Conservation (phyloP, 2,329 filamentous ascomycete species). For the Sporothrix sp. region DNA sequence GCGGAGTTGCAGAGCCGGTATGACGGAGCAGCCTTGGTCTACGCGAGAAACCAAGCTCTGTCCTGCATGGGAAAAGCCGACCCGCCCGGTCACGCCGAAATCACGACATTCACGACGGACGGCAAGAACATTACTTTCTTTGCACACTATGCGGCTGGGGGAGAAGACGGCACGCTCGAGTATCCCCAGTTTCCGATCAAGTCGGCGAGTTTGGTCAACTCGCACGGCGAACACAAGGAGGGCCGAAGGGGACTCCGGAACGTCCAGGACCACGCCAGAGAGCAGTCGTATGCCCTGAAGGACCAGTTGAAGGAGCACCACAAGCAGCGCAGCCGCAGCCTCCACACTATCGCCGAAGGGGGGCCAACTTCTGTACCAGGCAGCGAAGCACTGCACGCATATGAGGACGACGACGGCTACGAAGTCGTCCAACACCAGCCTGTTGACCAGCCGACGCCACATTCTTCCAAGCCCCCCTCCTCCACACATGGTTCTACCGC, state of each 20-base stretch:
- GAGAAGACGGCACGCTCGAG: background rate
- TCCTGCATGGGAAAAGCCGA: conserved; percentile 15
- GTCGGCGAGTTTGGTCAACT: conserved; percentile 13
- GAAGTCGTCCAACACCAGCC: too few species aligned
- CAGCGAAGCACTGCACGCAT: too few species aligned
- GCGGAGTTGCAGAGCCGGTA: conserved; percentile 13
- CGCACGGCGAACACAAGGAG: conserved; percentile 1
- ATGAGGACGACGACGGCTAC: too few species aligned
- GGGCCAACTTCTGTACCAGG: too few species aligned
- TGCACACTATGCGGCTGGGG: conserved; percentile 20
- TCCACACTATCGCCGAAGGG: too few species aligned
- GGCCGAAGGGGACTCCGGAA: conserved; percentile 9
- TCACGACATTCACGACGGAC: conserved; percentile 23
- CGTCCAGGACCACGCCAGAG: conserved; percentile 8
- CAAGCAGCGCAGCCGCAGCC: too few species aligned
- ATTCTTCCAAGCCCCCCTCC: too few species aligned
- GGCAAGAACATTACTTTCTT: conserved; percentile 20
- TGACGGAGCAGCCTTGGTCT: conserved; percentile 23
- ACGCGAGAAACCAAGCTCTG: conserved; percentile 22
- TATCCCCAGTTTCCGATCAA: conserved; percentile 20
- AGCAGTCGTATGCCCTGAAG: conserved; percentile 10
- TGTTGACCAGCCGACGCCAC: too few species aligned
- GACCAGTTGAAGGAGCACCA: conserved; percentile 10
- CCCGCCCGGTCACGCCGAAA: conserved; percentile 16
- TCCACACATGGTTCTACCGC: too few species aligned